Percentiles rank a stretch among this genome's conserved stretches.
These are phyloP conservation scores for Verticillium klebahnii DNA, from an alignment of 2,329 filamentous ascomycete species.

Conservation along the genomic window DNA sequence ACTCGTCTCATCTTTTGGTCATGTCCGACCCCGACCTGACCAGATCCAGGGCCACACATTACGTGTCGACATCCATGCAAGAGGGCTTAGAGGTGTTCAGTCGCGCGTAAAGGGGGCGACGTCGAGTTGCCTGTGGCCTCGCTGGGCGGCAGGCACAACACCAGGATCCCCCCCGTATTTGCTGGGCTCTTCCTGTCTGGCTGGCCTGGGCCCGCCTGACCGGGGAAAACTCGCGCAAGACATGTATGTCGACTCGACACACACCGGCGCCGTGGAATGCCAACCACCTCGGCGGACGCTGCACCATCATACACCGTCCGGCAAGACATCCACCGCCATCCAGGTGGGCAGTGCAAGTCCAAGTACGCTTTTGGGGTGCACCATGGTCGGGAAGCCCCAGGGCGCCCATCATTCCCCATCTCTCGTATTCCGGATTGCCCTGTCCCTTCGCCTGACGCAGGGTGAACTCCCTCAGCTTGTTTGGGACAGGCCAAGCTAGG, in stretches of 20 bases:
- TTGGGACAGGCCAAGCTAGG: not conserved
- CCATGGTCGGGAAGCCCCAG: not conserved
- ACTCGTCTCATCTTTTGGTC: not conserved
- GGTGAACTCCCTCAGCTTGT: not conserved
- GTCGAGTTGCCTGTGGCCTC: not conserved
- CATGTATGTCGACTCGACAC: not conserved
- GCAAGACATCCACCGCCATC: not conserved
- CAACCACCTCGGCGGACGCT: not conserved
- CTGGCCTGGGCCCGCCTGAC: not conserved
- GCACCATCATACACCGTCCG: not conserved
- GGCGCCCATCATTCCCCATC: not conserved
- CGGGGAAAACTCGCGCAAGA: not conserved
- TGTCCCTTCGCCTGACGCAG: not conserved
- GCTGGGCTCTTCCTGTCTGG: not conserved
- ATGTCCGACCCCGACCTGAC: not conserved
- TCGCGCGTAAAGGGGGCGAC: too few relatives aligned
- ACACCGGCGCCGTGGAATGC: not conserved
- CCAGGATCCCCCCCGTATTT: not conserved
- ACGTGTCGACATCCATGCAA: not conserved
- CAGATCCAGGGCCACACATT: not conserved
- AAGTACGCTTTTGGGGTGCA: not conserved
- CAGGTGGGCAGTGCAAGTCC: not conserved
- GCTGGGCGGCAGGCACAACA: not conserved
- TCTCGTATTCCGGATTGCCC: not conserved
- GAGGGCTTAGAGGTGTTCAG: not conserved